These are phyloP conservation scores for Scutellaria baicalensis DNA, from an alignment of 257 asterid species.

Conservation along the genomic window DNA sequence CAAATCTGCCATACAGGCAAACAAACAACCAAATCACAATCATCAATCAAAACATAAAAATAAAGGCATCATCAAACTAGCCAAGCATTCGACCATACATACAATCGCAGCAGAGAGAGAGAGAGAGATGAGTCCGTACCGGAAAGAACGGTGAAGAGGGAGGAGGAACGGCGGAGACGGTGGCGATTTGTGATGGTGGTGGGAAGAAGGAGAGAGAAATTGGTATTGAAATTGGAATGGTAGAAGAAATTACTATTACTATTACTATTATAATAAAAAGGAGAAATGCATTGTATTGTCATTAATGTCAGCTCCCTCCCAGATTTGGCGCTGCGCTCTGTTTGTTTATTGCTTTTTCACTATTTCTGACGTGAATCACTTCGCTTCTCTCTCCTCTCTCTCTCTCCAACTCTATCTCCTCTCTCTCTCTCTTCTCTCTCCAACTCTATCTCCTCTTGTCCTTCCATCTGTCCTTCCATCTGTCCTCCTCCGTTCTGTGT, in stretches of 20 bases:
- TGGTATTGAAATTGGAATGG: not conserved
- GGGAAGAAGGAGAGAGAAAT: not conserved
- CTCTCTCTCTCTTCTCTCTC: no score
- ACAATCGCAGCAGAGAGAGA: not conserved
- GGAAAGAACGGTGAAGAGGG: not conserved
- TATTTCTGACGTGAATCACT: not conserved
- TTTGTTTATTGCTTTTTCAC: not conserved
- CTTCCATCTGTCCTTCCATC: no score
- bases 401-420: not conserved
- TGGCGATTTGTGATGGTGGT: not conserved
- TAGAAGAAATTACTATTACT: not conserved
- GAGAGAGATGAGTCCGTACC: not conserved
- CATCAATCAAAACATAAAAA: not conserved
- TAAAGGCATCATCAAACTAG: not conserved
- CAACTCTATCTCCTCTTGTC: not conserved
- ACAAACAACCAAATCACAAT: not conserved
- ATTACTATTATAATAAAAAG: not conserved
- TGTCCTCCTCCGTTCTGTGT: not conserved
- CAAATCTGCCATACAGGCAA: not conserved
- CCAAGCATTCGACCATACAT: not conserved
- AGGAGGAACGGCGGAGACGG: slow-evolving; percentile 7
- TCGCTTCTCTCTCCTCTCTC: not conserved
- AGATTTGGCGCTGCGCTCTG: not conserved
- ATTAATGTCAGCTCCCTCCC: slow-evolving; percentile 10
- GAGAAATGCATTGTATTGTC: not conserved